A percentile compares a stretch with the other conserved stretches of the same genome.
These are phyloP conservation scores for Aspergillus pseudoglaucus DNA, from an alignment of 2,329 filamentous ascomycete species.

Conservation along the genomic window DNA sequence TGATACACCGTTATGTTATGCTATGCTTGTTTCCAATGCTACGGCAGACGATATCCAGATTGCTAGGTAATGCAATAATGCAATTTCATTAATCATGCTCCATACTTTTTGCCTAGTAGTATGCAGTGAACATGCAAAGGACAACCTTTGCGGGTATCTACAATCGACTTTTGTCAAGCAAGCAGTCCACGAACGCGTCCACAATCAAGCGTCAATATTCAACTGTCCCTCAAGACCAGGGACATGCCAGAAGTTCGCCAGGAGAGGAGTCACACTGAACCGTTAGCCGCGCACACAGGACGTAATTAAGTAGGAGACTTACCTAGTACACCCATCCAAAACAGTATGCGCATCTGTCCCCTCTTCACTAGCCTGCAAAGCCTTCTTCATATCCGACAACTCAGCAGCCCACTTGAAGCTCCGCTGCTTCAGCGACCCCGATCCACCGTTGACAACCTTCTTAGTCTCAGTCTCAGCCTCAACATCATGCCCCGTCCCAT, in stretches of 20 bases:
- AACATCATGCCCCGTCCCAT: constrained; percentile 3
- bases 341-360: constrained; percentile 90
- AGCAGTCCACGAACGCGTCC: constrained; percentile 43
- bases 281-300: constrained; percentile 1
- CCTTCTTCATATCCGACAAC: constrained; percentile 77
- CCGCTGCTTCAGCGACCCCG: constrained; percentile 56
- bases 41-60: not conserved
- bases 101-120: not conserved
- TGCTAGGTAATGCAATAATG: not conserved
- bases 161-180: constrained; percentile 1
- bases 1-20: not conserved
- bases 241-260: constrained; percentile 84
- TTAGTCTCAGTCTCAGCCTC: constrained; percentile 7
- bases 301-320: constrained; percentile 11
- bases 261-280: constrained; percentile 71
- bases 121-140: constrained; percentile 1
- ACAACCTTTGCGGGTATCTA: constrained; percentile 23
- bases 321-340: constrained; percentile 76
- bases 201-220: constrained; percentile 48
- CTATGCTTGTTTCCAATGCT: not conserved
- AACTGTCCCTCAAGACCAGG: constrained; percentile 60
- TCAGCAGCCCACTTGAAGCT: constrained; percentile 87
- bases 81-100: not conserved
- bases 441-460: constrained; percentile 13
- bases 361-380: constrained; percentile 65